phyloP scores from a whole-genome alignment of 2,329 filamentous ascomycete species.

The Aureobasidium musti region DNA sequence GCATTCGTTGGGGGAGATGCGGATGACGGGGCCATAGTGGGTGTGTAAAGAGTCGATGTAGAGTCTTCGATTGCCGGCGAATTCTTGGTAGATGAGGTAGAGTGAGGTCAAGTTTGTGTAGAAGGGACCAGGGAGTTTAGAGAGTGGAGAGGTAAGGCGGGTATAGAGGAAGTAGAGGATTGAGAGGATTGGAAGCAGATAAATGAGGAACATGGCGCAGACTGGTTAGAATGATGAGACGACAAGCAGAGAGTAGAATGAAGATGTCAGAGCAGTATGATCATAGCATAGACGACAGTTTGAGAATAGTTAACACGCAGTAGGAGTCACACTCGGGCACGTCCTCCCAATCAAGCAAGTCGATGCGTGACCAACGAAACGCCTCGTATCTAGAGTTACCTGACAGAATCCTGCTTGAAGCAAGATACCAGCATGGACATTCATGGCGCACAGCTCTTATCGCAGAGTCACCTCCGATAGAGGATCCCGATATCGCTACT shows the following conservation, averaged over 20 bases:
- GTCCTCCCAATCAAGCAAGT: slow-evolving; percentile 5
- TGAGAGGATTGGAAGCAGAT: slow-evolving; percentile 2
- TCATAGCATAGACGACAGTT: neutral
- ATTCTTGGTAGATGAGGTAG: slow-evolving; percentile 43
- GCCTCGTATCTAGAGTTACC: too few species aligned
- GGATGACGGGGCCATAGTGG: slow-evolving; percentile 38
- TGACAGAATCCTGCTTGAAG: neutral
- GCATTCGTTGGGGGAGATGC: slow-evolving; percentile 38
- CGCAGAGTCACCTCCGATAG: neutral
- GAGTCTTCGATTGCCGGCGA: slow-evolving; percentile 43
- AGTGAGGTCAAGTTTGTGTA: slow-evolving; percentile 36
- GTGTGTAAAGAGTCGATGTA: slow-evolving; percentile 45
- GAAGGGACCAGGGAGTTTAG: slow-evolving; percentile 38
- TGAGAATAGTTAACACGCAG: neutral
- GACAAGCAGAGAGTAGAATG: neutral
- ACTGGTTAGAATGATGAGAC: neutral
- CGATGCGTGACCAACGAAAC: neutral
- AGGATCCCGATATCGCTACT: neutral
- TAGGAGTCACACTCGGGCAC: neutral
- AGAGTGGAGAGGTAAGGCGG: slow-evolving; percentile 33
- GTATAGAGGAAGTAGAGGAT: slow-evolving; percentile 24
- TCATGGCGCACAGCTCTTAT: neutral
- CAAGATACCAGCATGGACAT: neutral
- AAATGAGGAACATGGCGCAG: slow-evolving; percentile 13
- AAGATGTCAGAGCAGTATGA: neutral